Percentiles rank a stretch among this genome's conserved stretches.
phyloP scores from a whole-genome alignment of 176 grass and related monocot genomes.

The Raddia guianensis region DNA sequence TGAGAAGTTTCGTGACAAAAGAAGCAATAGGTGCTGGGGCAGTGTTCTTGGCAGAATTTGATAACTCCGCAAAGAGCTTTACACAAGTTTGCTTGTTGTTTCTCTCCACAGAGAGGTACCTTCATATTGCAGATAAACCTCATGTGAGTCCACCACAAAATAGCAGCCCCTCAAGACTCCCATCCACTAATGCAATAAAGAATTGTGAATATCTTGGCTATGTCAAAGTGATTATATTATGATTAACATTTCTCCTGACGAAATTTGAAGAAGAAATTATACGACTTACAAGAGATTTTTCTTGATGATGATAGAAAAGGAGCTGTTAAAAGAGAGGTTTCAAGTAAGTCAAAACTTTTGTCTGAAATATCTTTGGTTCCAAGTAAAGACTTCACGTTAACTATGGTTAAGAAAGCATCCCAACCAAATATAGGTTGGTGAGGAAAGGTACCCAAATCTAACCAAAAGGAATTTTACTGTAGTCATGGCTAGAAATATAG shows the following conservation, averaged over 20 bases:
- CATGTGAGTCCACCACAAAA: slow-evolving; percentile 18
- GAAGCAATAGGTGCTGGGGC: slow-evolving; percentile 78
- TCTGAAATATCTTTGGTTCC: slow-evolving; percentile 39
- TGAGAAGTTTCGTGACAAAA: slow-evolving; percentile 85
- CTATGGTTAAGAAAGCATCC: slow-evolving; percentile 29
- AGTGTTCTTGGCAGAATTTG: slow-evolving; percentile 59
- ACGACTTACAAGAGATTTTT: neutral
- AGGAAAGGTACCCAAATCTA: slow-evolving; percentile 12
- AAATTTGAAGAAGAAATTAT: neutral
- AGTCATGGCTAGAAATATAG: neutral
- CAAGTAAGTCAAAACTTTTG: slow-evolving; percentile 20
- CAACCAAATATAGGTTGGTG: slow-evolving; percentile 16
- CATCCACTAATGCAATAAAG: neutral
- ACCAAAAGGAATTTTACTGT: slow-evolving; percentile 16
- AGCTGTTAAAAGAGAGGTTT: neutral
- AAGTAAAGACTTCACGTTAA: slow-evolving; percentile 22
- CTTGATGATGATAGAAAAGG: neutral
- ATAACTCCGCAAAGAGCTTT: slow-evolving; percentile 80
- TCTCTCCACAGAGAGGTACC: slow-evolving; percentile 93
- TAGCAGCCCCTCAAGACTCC: neutral
- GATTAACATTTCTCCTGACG: neutral
- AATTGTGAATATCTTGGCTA: neutral
- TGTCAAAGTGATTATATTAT: neutral
- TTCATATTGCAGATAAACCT: slow-evolving; percentile 43
- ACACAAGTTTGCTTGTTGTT: slow-evolving; percentile 85